Evolutionary conservation across 441 rosid genomes (phyloP), one percentile per base, ranked within the genome.

Genomic region (Omphalea diandra): DNA sequence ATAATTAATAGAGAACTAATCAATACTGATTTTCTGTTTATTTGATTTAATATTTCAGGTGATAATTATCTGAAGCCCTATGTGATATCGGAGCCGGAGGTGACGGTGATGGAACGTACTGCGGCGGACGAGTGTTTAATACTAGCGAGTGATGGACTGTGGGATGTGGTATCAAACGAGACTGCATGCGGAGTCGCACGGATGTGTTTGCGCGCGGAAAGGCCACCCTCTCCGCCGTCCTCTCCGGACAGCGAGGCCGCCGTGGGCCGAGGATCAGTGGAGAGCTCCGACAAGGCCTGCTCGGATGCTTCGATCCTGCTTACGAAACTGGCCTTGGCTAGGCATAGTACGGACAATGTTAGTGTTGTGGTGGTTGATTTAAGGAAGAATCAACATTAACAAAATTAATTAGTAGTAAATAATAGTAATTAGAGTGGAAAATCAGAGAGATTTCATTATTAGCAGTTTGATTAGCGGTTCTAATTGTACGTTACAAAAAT

Each of bases 121-220:
- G 77, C 67, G 0, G 86, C 81, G 0, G 99, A 94, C 27, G 98
- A 92, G 85, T 92, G 97, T 41, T 65, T 94, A 75, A 90, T 92
- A 35, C 44, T 94, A 36, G 98, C 93, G 0, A 94, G 98, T 73
- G 98, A 94, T 69, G 98, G 98, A 0, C 77, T 94, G 0, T 94
- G 98, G 98, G 98, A 94, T 68, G 98, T 94, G 36, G 97, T 94
- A 40, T 85, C 97, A 0, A 92, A 90, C 67, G 93, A 92, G 10
- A 92, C 88, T 0, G 97, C 96, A 0, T 88, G 97, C 40, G 83
- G 88, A 11, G 96, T 94, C 38, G 96, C 87, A 41, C 82, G 90
- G 22, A 86, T 86, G 87, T 94, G 99, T 47, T 77, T 94, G 31
- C 77, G 82, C 22, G 75, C 87, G 4, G 83, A 73, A 44, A 79